These are phyloP conservation scores for Fusarium sp. DNA, from an alignment of 2,329 filamentous ascomycete genomes.

Conservation along the genomic window DNA sequence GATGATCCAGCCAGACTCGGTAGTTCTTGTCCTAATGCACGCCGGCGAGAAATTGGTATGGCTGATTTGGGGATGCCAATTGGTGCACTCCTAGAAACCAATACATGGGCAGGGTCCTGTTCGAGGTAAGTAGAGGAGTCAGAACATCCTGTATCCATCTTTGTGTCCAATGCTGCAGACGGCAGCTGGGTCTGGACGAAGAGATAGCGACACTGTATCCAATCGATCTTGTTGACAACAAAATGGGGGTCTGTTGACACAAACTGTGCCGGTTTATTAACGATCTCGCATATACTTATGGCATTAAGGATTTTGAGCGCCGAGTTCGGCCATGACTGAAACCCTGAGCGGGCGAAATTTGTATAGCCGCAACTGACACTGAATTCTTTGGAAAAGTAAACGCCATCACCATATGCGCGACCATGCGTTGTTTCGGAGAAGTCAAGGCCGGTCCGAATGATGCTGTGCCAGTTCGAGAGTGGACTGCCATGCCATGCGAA, in stretches of 20 bases:
- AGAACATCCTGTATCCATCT: neutral
- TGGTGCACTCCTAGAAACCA: neutral
- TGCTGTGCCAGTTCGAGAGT: slow-evolving; percentile 87
- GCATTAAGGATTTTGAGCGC: slow-evolving; percentile 69
- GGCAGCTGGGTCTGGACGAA: slow-evolving; percentile 62
- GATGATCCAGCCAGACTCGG: neutral
- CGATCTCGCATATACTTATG: slow-evolving; percentile 85
- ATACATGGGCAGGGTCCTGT: slow-evolving; percentile 43
- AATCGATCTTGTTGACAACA: slow-evolving; percentile 81
- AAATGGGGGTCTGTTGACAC: slow-evolving; percentile 68
- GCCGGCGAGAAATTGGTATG: slow-evolving; percentile 42
- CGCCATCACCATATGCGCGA: slow-evolving; percentile 80
- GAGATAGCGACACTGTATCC: slow-evolving; percentile 91
- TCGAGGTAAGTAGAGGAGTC: slow-evolving; percentile 39
- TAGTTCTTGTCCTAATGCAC: slow-evolving; percentile 1
- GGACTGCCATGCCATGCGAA: slow-evolving; percentile 90
- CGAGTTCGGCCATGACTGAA: slow-evolving; percentile 73
- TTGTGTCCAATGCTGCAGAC: neutral
- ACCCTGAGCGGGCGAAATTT: no score
- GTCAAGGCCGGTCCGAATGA: slow-evolving; percentile 84
- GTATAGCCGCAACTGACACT: slow-evolving; percentile 26
- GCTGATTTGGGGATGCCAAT: slow-evolving; percentile 49
- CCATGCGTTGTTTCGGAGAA: slow-evolving; percentile 74
- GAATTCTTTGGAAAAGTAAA: slow-evolving; percentile 75
- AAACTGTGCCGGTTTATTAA: slow-evolving; percentile 78